Evolutionary conservation across 2,329 filamentous ascomycete genomes (phyloP).

Genomic region (Drechmeria coniospora): DNA sequence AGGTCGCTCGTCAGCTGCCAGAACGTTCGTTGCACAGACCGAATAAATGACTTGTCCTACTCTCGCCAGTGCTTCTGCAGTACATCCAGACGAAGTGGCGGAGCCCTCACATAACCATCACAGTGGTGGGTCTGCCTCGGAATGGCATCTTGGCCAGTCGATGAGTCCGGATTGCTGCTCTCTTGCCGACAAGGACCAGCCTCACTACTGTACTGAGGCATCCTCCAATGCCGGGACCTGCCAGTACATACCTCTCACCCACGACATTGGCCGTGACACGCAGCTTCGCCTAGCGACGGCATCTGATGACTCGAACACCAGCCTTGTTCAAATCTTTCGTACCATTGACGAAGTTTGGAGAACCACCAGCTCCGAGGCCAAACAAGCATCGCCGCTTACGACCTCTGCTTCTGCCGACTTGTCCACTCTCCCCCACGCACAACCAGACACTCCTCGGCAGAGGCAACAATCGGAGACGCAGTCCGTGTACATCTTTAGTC

Average conservation of each 20-base stretch:
- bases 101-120: too few relatives aligned
- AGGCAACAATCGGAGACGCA: background rate
- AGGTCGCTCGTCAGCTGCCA: too few relatives aligned
- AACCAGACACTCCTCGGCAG: background rate
- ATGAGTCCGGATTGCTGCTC: slow-evolving; percentile 1
- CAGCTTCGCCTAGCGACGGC: too few relatives aligned
- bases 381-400: background rate
- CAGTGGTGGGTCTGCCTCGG: too few relatives aligned
- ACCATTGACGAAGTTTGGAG: slow-evolving; percentile 1
- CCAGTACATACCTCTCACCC: background rate
- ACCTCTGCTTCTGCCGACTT: background rate
- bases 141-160: background rate
- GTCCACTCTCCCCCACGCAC: background rate
- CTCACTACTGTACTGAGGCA: background rate
- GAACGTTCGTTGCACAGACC: too few relatives aligned
- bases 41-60: too few relatives aligned
- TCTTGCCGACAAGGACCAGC: background rate
- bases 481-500: slow-evolving; percentile 6
- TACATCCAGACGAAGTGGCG: too few relatives aligned
- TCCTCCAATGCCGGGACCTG: background rate
- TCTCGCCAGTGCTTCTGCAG: too few relatives aligned
- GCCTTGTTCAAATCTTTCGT: slow-evolving; percentile 1
- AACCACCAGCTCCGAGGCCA: background rate
- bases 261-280: background rate
- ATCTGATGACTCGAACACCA: background rate